Percentiles rank a stretch among this genome's conserved stretches.
phyloP scores from a whole-genome alignment of 2,329 filamentous ascomycete species.

The Colletotrichum sp. region DNA sequence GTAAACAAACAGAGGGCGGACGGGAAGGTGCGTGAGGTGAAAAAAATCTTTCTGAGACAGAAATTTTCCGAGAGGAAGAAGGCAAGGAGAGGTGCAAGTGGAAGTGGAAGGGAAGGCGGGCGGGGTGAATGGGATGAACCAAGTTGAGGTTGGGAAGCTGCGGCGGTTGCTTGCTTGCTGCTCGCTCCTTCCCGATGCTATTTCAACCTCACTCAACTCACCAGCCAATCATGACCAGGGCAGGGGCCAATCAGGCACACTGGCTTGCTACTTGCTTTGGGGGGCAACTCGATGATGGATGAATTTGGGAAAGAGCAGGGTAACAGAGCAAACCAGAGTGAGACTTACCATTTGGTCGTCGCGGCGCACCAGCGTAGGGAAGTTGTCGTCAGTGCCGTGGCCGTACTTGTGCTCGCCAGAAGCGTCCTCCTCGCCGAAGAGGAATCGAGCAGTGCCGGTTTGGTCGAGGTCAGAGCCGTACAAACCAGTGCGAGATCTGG shows the following conservation, averaged over 20 bases:
- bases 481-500: slow-evolving; percentile 69
- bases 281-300: not conserved
- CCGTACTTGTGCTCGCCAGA: slow-evolving; percentile 73
- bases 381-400: slow-evolving; percentile 80
- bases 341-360: slow-evolving; percentile 60
- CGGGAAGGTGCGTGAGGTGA: not conserved
- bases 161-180: not conserved
- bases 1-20: not conserved
- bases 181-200: slow-evolving; percentile 1
- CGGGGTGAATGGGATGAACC: not conserved
- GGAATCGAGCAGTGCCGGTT: slow-evolving; percentile 83
- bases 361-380: slow-evolving; percentile 80
- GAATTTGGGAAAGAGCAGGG: not conserved
- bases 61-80: not conserved
- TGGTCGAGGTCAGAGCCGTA: slow-evolving; percentile 77
- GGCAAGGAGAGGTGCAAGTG: not conserved
- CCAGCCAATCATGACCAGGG: not conserved
- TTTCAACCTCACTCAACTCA: not conserved
- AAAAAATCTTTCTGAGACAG: not conserved
- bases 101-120: not conserved
- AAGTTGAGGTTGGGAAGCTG: slow-evolving; percentile 1
- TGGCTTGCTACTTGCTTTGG: not conserved
- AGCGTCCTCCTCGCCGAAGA: slow-evolving; percentile 80
- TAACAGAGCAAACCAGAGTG: not conserved
- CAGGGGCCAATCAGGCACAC: not conserved